phyloP scores from a whole-genome alignment of 805 yeast species.

The Brettanomyces nanus region DNA sequence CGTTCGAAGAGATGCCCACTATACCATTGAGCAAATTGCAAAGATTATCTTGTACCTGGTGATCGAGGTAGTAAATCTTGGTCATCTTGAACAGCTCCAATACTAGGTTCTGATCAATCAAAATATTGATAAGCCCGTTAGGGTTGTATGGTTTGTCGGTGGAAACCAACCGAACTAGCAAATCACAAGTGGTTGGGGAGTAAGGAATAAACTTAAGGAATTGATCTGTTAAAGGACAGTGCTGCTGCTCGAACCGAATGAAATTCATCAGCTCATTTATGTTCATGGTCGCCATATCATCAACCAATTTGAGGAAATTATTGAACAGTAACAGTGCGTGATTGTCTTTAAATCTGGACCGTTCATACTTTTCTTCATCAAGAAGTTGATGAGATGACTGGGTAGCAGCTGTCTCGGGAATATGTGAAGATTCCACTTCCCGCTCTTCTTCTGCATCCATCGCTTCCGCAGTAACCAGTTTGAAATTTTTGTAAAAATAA shows the following conservation, averaged over 20 bases:
- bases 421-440: slow-evolving; percentile 5
- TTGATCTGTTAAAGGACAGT: slow-evolving; percentile 51
- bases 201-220: slow-evolving; percentile 69
- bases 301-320: slow-evolving; percentile 73
- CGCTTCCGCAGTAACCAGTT: slow-evolving; percentile 2
- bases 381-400: background rate
- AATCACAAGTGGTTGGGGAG: slow-evolving; percentile 86
- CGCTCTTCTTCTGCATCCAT: background rate
- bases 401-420: background rate
- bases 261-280: slow-evolving; percentile 69
- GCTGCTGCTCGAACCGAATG: slow-evolving; percentile 37
- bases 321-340: slow-evolving; percentile 24
- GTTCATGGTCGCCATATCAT: slow-evolving; percentile 74
- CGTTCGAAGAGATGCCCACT: slow-evolving; percentile 41
- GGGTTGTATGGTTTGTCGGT: slow-evolving; percentile 86
- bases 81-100: slow-evolving; percentile 60
- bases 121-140: slow-evolving; percentile 71
- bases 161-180: slow-evolving; percentile 75
- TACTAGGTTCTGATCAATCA: slow-evolving; percentile 66
- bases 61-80: slow-evolving; percentile 27
- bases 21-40: slow-evolving; percentile 87
- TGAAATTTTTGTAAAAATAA: slow-evolving; percentile 9
- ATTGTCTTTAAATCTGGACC: slow-evolving; percentile 12
- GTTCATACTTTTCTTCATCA: slow-evolving; percentile 2
- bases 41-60: slow-evolving; percentile 27